phyloP scores from a whole-genome alignment of 768 basidiomycete genomes.

The Termitomyces sp. region DNA sequence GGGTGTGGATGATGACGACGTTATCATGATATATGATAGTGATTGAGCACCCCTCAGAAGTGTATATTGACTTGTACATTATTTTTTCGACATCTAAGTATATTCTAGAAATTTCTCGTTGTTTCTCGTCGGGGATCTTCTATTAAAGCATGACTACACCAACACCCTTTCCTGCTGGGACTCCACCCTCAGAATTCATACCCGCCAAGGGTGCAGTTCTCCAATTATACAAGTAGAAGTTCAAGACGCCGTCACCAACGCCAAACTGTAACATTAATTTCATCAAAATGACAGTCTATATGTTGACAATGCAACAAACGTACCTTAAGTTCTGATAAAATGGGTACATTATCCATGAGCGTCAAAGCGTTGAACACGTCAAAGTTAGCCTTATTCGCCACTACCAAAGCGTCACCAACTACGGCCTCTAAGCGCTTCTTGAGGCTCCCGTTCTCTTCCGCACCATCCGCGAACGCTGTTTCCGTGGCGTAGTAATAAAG shows the following conservation, averaged over 20 bases:
- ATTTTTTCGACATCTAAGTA: slow-evolving; percentile 3
- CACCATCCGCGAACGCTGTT: slow-evolving; percentile 53
- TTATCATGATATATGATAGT: slow-evolving; percentile 74
- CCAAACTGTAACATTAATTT: slow-evolving; percentile 60
- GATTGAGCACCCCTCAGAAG: slow-evolving; percentile 34
- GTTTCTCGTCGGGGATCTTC: background rate
- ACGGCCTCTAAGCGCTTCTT: slow-evolving; percentile 67
- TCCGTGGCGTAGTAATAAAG: slow-evolving; percentile 93
- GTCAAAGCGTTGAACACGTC: slow-evolving; percentile 97
- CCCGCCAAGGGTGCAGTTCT: slow-evolving; percentile 78
- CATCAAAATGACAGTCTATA: background rate
- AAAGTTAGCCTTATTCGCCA: slow-evolving; percentile 82
- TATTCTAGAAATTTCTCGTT: background rate
- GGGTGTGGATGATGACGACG: slow-evolving; percentile 80
- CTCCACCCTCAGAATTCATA: slow-evolving; percentile 41
- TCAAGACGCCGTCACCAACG: slow-evolving; percentile 84
- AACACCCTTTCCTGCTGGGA: slow-evolving; percentile 70
- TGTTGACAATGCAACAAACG: slow-evolving; percentile 7
- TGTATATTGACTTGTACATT: slow-evolving; percentile 10
- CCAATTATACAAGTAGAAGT: slow-evolving; percentile 97
- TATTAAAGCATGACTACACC: slow-evolving; percentile 90
- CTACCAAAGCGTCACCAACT: slow-evolving; percentile 71
- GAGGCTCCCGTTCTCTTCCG: slow-evolving; percentile 56
- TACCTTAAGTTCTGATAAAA: slow-evolving; percentile 83
- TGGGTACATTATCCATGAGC: slow-evolving; percentile 85